phyloP scores from a whole-genome alignment of 352 stramenopile species.

The Phytophthora crassamura region DNA sequence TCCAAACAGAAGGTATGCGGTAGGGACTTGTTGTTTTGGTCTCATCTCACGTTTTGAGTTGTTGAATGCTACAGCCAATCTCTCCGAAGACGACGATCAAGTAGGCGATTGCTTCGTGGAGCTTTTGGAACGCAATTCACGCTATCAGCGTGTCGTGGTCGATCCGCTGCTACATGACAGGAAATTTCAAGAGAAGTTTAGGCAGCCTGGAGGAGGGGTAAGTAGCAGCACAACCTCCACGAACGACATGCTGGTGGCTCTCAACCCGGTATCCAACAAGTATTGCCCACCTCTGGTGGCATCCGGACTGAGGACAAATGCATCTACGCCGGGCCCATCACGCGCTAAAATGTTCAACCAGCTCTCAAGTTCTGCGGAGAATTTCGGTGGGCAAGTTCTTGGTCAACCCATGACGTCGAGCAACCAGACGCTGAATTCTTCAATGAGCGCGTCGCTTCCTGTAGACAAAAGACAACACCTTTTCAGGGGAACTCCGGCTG shows the following conservation, averaged over 20 bases:
- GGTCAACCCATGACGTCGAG: neutral
- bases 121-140: slow-evolving; percentile 59
- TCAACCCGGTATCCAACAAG: slow-evolving; percentile 57
- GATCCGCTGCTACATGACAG: slow-evolving; percentile 63
- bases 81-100: slow-evolving; percentile 38
- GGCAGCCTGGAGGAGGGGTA: slow-evolving; percentile 25
- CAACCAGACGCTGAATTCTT: slow-evolving; percentile 15
- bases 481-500: neutral
- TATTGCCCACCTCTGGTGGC: slow-evolving; percentile 66
- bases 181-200: slow-evolving; percentile 73
- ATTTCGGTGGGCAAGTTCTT: neutral
- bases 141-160: slow-evolving; percentile 55
- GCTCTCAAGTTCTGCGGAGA: neutral
- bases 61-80: slow-evolving; percentile 1
- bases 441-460: neutral
- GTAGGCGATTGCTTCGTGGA: slow-evolving; percentile 61
- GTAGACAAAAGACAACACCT: neutral
- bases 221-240: slow-evolving; percentile 44
- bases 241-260: slow-evolving; percentile 43
- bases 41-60: neutral
- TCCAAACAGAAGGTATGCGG: slow-evolving; percentile 31
- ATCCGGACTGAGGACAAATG: slow-evolving; percentile 41
- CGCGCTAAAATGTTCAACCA: neutral
- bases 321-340: neutral
- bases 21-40: neutral